A percentile compares a stretch with the other conserved stretches of the same genome.
phyloP scores from a whole-genome alignment of 208 protist genomes.

The Leishmania tropica region DNA sequence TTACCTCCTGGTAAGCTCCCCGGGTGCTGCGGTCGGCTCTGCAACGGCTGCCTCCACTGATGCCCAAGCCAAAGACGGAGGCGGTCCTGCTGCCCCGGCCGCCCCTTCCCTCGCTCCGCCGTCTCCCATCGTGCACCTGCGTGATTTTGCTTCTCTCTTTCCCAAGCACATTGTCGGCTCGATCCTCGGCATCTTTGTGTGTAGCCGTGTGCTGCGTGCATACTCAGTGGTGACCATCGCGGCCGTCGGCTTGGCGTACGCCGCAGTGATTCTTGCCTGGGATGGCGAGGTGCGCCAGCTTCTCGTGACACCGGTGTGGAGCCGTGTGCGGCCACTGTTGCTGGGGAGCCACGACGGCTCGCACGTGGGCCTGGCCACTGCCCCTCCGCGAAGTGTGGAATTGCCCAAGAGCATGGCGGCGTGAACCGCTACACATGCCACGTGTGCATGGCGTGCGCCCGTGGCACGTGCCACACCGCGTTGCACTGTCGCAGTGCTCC shows the following conservation, averaged over 20 bases:
- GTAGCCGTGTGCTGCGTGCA: conserved; percentile 20
- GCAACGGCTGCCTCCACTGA: neutral
- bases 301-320: conserved; percentile 16
- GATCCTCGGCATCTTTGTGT: conserved; percentile 22
- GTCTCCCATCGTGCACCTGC: neutral
- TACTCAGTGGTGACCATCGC: conserved; percentile 13
- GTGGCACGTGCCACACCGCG: neutral
- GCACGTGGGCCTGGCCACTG: neutral
- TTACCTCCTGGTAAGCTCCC: conserved; percentile 36
- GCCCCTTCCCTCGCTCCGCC: neutral
- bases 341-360: neutral
- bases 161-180: conserved; percentile 3
- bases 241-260: conserved; percentile 24
- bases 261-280: conserved; percentile 23
- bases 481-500: neutral
- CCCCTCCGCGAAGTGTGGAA: neutral
- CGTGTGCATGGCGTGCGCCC: neutral
- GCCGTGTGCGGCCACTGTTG: conserved; percentile 1
- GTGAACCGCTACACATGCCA: neutral
- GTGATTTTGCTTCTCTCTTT: conserved; percentile 16
- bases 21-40: neutral
- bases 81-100: neutral
- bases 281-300: conserved; percentile 41
- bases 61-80: neutral
- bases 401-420: neutral